Conservation (phyloP, 1,284 basidiomycete species). For the Heterobasidion irregulare region DNA sequence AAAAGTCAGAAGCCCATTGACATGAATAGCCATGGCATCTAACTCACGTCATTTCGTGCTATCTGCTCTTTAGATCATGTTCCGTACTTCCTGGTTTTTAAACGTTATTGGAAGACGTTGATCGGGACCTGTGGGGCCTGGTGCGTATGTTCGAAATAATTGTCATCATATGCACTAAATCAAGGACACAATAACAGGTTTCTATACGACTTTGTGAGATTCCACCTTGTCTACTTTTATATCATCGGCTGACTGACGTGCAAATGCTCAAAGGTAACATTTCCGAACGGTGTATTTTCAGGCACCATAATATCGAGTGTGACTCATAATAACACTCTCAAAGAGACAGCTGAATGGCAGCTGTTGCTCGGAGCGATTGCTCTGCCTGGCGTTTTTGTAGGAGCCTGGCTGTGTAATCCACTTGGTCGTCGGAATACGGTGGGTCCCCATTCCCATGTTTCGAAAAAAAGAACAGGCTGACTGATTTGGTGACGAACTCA, state of each 20-base stretch:
- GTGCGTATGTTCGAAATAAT: conserved; percentile 22
- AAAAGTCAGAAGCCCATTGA: conserved; percentile 32
- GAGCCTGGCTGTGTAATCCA: conserved; percentile 55
- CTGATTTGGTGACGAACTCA: conserved; percentile 14
- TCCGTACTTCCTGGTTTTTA: conserved; percentile 55
- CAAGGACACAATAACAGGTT: conserved; percentile 37
- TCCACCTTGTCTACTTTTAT: neutral
- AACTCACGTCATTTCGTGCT: neutral
- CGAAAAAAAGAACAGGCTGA: neutral
- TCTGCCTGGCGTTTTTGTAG: conserved; percentile 54
- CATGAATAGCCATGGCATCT: neutral
- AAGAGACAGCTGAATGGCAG: conserved; percentile 62
- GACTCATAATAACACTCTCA: conserved; percentile 44
- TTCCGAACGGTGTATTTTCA: conserved; percentile 62
- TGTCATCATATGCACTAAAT: neutral
- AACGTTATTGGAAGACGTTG: conserved; percentile 61
- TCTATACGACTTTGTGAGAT: conserved; percentile 61
- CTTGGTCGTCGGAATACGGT: conserved; percentile 60
- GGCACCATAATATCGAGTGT: conserved; percentile 59
- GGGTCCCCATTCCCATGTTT: conserved; percentile 9
- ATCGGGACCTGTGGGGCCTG: conserved; percentile 69
- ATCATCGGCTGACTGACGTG: neutral
- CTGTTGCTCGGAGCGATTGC: conserved; percentile 60
- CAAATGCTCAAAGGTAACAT: conserved; percentile 38
- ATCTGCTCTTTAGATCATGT: conserved; percentile 33